A percentile compares a stretch with the other conserved stretches of the same genome.
Evolutionary conservation across 768 basidiomycete genomes (phyloP).

Genomic region (Coprinellus micaceus): DNA sequence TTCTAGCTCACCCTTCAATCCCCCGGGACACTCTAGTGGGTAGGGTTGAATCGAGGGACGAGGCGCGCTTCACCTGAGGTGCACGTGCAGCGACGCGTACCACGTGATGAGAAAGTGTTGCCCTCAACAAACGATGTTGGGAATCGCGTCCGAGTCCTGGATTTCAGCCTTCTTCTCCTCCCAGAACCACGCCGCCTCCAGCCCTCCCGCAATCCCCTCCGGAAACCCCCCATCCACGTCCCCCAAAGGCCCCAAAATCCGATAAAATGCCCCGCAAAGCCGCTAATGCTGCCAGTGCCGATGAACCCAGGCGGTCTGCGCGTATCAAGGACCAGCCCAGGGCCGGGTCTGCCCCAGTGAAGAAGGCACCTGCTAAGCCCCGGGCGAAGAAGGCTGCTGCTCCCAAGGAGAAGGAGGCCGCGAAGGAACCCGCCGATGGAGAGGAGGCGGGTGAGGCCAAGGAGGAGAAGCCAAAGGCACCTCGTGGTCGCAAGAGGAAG

Average conservation of each 20-base stretch:
- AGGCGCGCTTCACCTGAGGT: no score
- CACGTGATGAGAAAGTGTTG: constrained; percentile 32
- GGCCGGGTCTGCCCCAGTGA: constrained; percentile 37
- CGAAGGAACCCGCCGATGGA: constrained; percentile 12
- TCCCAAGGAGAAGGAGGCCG: constrained; percentile 35
- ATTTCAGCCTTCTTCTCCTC: constrained; percentile 17
- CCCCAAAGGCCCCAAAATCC: constrained; percentile 1
- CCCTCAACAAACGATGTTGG: constrained; percentile 30
- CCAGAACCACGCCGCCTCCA: constrained; percentile 15
- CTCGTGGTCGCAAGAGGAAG: constrained; percentile 43
- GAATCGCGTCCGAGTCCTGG: constrained; percentile 26
- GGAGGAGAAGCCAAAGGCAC: constrained; percentile 55
- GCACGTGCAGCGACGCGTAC: constrained; percentile 23
- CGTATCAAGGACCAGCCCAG: constrained; percentile 75
- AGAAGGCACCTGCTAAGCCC: constrained; percentile 65
- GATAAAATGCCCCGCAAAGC: constrained; percentile 71
- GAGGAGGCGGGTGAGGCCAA: constrained; percentile 34
- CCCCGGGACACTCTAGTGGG: no score
- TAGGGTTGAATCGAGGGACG: no score
- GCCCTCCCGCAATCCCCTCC: constrained; percentile 6
- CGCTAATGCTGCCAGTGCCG: constrained; percentile 39
- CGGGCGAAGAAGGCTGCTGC: constrained; percentile 51
- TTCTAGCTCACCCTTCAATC: no score
- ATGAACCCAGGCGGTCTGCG: constrained; percentile 64
- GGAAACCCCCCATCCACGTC: not conserved